Evolutionary conservation across 2,329 filamentous ascomycete genomes (phyloP), one percentile per base, ranked within the genome.

Genomic region (Dactylonectria estremocensis): DNA sequence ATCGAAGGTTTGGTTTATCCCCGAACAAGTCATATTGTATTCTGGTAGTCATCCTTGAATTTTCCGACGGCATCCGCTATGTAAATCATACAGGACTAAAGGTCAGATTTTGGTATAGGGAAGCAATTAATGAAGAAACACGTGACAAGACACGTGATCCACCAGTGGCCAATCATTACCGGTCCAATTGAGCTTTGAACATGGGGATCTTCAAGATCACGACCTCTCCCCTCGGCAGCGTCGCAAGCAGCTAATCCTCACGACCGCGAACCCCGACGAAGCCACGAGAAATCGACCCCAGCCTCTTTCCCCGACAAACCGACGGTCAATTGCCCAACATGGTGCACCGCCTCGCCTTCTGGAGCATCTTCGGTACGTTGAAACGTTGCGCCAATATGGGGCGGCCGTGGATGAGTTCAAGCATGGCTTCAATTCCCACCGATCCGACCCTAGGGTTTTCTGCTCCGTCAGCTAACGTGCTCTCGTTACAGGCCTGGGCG

Each of bases 291-390:
- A 70, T 46, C 61, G 18, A 64, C 61, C 65, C 56, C 53, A 68
- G 31, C 61, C 53, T 31, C 52, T 13, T 68, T 49, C 57, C 33
- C 60, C 66, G 68, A 72, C 50, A 54, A 58, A 45, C 65, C 58
- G 70, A 74, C 69, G 63, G 70, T 59, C 71, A 75, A 77, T 76
- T 76, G 74, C 72, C 74, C 80, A 85, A 75, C 75, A 90, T 90
- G 88, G 87, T 90, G 71, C 83, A 84, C 83, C 87, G 89, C 80
- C 86, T 95, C 81, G 85, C 94, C 81, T 95, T 95, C 88, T 95
- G 93, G 93, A 88, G 89, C 83, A 93, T 93, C 87, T 97, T 98
- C 90, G 95, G 95, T 98, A 86, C 68, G 61, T 66, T 53, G 14
- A 52, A 57, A 43, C 50, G 35, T 70, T 70, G 62, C 69, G 61